A percentile compares a stretch with the other conserved stretches of the same genome.
phyloP scores from a whole-genome alignment of 345 rosid genomes.

The Cochlearia excelsa region DNA sequence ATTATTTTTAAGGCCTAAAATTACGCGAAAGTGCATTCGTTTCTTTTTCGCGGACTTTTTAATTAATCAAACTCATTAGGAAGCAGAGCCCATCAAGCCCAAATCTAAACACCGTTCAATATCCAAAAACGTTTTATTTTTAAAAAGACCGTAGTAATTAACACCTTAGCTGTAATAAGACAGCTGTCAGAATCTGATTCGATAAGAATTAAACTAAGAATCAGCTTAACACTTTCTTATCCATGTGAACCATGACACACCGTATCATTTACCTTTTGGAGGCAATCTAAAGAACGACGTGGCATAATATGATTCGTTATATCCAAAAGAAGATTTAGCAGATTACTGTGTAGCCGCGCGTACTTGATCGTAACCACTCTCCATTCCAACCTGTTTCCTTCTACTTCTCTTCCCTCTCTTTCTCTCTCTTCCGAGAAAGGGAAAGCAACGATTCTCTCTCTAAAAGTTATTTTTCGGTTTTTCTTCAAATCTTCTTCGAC shows the following conservation, averaged over 20 bases:
- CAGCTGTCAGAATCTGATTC: constrained; percentile 8
- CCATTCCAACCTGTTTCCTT: constrained; percentile 41
- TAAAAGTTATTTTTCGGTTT: constrained; percentile 35
- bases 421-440: constrained; percentile 30
- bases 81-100: constrained; percentile 31
- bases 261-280: not conserved
- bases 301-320: constrained; percentile 4
- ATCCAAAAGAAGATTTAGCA: constrained; percentile 2
- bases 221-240: constrained; percentile 20
- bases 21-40: too few relatives aligned
- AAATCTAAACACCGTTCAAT: constrained; percentile 15
- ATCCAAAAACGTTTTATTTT: constrained; percentile 12
- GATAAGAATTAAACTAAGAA: not conserved
- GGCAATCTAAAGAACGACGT: constrained; percentile 16
- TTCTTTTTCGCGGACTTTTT: not conserved
- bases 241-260: constrained; percentile 28
- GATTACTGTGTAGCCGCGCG: constrained; percentile 31
- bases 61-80: not conserved
- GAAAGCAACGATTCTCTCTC: constrained; percentile 29
- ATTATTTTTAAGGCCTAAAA: too few relatives aligned
- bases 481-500: constrained; percentile 13
- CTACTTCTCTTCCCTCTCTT: constrained; percentile 21
- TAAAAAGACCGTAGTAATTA: constrained; percentile 16
- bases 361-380: constrained; percentile 21
- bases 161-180: constrained; percentile 2